Base-by-base conservation (phyloP, 2,329 filamentous ascomycete species). In the Elsinoe necatrix region DNA sequence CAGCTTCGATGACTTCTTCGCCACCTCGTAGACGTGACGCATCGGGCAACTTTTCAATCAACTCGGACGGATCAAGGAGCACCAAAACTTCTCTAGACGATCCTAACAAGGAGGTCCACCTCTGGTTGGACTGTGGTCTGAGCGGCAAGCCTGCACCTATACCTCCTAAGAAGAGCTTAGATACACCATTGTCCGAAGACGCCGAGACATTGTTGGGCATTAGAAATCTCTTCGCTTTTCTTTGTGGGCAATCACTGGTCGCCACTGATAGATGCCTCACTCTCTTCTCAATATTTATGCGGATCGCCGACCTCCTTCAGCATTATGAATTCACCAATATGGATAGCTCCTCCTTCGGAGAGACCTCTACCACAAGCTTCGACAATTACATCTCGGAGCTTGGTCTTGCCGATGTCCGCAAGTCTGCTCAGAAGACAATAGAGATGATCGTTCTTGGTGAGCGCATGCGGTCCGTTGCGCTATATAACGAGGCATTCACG, bases 401-500 rank as follows among this genome's bases (percentile, higher is more conserved):
- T 59, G 78, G 77, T 18, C 73, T 97, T 29, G 86, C 82, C 2
- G 92, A 97, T 70, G 85, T 95, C 47, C 80, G 90, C 56, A 75
- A 81, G 59, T 95, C 88, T 67, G 81, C 86, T 23, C 89, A 95
- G 67, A 95, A 93, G 77, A 95, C 88, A 0, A 77, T 97, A 21
- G 89, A 97, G 71, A 87, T 85, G 0, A 79, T 97, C 47, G 80
- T 97, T n/a, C 76, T 98, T 9, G 91, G 88, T 57, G 92, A 98
- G 72, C 81, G 82, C 35, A 87, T 97, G 83, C 84, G 85, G 58
- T 95, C 82, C 48, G 81, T 85, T 64, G 79, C 84, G 6, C 78
- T 98, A 1, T 97, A 95, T 72, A 89, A 88, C 58, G 90, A 96
- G 70, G 89, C 89, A 0, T 97, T 96, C 66, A 84, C 90, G 4